Evolutionary conservation across 1,284 basidiomycete species (phyloP).

Genomic region (Ustilago sp.): DNA sequence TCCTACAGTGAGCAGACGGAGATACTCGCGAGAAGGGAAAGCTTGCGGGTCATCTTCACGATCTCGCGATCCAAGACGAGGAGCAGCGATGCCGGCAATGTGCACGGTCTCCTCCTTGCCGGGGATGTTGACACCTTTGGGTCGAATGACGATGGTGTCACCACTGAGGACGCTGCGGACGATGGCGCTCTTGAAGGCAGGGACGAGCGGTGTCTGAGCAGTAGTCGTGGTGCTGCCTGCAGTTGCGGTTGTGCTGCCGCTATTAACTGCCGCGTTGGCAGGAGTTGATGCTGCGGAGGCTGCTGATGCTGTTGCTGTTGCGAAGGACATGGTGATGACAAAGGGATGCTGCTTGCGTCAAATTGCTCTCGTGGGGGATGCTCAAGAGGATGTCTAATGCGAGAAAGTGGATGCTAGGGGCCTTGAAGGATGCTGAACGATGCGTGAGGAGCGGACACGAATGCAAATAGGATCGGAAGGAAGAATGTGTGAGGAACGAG

Average conservation of each 20-base stretch:
- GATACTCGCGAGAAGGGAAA: slow-evolving; percentile 91
- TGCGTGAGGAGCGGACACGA: neutral
- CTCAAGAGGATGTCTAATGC: neutral
- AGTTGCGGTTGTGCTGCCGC: neutral
- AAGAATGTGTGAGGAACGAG: neutral
- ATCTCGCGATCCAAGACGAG: slow-evolving; percentile 60
- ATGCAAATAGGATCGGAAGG: neutral
- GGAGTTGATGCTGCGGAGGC: slow-evolving; percentile 46
- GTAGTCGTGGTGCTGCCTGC: neutral
- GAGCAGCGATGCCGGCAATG: slow-evolving; percentile 64
- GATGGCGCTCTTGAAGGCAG: slow-evolving; percentile 62
- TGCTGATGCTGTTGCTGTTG: slow-evolving; percentile 42
- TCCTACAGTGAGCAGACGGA: slow-evolving; percentile 85
- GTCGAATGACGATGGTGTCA: slow-evolving; percentile 63
- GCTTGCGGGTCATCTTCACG: slow-evolving; percentile 78
- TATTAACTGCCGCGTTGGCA: slow-evolving; percentile 25
- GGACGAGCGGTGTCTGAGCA: slow-evolving; percentile 26
- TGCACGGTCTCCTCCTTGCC: slow-evolving; percentile 61
- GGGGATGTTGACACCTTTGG: slow-evolving; percentile 57
- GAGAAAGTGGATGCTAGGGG: too few relatives aligned
- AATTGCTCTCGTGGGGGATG: neutral
- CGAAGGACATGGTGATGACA: slow-evolving; percentile 37
- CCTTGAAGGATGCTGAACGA: neutral
- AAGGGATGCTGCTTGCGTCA: slow-evolving; percentile 2
- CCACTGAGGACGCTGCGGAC: slow-evolving; percentile 61